A percentile compares a stretch with the other conserved stretches of the same genome.
phyloP scores from a whole-genome alignment of 148 eudicot genomes.

The Diospyros lotus region DNA sequence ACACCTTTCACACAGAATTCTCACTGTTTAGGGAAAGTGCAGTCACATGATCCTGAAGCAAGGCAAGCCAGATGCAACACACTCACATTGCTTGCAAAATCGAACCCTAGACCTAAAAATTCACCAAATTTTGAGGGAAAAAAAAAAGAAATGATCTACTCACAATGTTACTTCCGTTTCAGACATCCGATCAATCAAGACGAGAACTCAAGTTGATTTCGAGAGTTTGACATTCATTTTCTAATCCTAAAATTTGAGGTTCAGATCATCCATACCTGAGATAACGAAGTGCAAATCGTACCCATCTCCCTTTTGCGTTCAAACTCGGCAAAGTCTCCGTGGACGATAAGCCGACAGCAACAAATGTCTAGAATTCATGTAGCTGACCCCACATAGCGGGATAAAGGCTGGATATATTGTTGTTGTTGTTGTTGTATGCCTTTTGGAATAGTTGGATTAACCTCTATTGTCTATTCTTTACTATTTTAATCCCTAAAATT shows the following conservation, averaged over 20 bases:
- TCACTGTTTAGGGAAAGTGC: neutral
- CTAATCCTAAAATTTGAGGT: slow-evolving; percentile 5
- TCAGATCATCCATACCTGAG: slow-evolving; percentile 1
- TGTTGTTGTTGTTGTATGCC: too few species aligned
- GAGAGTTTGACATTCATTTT: neutral
- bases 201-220: neutral
- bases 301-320: neutral
- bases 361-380: too few species aligned
- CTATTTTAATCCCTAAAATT: too few species aligned
- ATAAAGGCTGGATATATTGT: too few species aligned
- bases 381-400: too few species aligned
- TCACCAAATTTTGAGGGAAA: neutral
- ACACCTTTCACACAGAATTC: neutral
- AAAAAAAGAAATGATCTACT: neutral
- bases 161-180: neutral
- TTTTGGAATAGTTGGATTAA: too few species aligned
- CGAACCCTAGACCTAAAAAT: slow-evolving; percentile 1
- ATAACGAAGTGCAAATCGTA: neutral
- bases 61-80: slow-evolving; percentile 4
- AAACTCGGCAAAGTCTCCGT: slow-evolving; percentile 5
- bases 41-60: neutral
- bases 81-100: slow-evolving; percentile 7
- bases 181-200: neutral
- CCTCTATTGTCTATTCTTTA: too few species aligned
- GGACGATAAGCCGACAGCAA: slow-evolving; percentile 11